A percentile compares a stretch with the other conserved stretches of the same genome.
Conservation (phyloP, 345 rosid species). For the Melaleuca alternifolia region DNA sequence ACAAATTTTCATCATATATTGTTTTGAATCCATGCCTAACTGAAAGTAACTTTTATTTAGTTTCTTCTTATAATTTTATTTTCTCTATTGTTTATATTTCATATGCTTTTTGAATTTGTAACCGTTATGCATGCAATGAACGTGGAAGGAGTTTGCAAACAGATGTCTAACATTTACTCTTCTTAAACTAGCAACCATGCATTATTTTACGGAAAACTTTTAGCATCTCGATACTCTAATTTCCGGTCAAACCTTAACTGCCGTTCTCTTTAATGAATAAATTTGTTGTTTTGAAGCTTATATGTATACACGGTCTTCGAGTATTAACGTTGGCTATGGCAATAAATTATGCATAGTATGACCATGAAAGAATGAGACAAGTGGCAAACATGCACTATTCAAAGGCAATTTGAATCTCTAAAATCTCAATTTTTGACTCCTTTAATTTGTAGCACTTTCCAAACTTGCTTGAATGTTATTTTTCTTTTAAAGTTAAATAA, state of each 20-base stretch:
- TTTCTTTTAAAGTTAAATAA: background rate
- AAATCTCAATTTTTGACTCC: background rate
- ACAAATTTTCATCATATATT: rapidly evolving
- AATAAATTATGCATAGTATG: background rate
- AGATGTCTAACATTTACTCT: background rate
- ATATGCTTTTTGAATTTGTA: background rate
- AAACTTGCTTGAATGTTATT: background rate
- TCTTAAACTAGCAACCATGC: background rate
- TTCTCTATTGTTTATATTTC: background rate
- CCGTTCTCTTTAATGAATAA: background rate
- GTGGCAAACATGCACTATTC: background rate
- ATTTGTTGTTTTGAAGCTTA: background rate
- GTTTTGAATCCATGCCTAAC: background rate
- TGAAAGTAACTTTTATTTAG: background rate
- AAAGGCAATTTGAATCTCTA: background rate
- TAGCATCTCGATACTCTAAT: background rate
- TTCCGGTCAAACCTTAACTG: background rate
- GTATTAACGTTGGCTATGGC: background rate
- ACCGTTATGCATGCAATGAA: background rate
- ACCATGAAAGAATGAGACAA: background rate
- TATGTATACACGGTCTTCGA: background rate
- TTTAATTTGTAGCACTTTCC: too few species aligned
- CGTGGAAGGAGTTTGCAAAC: background rate
- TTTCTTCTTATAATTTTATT: background rate
- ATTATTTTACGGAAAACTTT: background rate